Base-by-base conservation (phyloP, 2,329 filamentous ascomycete species). In the Aureobasidium sp. region DNA sequence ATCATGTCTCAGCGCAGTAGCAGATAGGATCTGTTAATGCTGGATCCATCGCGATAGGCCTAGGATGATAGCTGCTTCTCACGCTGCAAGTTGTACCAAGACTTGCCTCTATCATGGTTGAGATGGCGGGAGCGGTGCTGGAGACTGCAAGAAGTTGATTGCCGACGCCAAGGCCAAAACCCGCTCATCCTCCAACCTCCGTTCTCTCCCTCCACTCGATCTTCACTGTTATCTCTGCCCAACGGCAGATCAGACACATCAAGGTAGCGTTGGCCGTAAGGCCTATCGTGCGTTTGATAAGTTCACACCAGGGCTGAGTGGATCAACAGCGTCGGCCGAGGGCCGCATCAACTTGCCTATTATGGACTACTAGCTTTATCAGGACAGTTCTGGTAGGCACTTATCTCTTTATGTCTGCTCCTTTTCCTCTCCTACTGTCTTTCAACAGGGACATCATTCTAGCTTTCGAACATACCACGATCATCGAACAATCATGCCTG, bases 271-370 rank as follows among this genome's bases (percentile, higher is more conserved):
- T 48, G 44, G 21, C 30, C 44, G 44, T 19, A 12, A 37, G 44
- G 44, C 44, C 44, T 48, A 48, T 48, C 44, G 8, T 27, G 22
- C 12, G 30, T 37, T 27, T 14, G 22, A 37, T 17, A 48, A 11
- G 27, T 3, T 25, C 17, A 11, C 32, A 4, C 8, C 16, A 2
- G 10, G 14, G n/a, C 4, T 19, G 30, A 48, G 44, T 48, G 44
- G 44, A 19, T 16, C n/a, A 48, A 25, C 12, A n/a, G 14, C 27
- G 32, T 37, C 44, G 22, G n/a, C 17, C 44, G 22, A 30, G n/a
- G 17, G 7, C 29, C 44, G 44, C 44, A 48, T 37, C 29, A 37
- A 48, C 30, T 37, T 48, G 44, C 32, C 44, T 37, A 6, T 37
- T 27, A 19, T 48, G 32, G 44, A 35, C 2, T 11, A n/a, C 6